Percentiles rank a stretch among this genome's conserved stretches.
Evolutionary conservation across 2,329 filamentous ascomycete species (phyloP).

Genomic region (Pseudogymnoascus sp.): DNA sequence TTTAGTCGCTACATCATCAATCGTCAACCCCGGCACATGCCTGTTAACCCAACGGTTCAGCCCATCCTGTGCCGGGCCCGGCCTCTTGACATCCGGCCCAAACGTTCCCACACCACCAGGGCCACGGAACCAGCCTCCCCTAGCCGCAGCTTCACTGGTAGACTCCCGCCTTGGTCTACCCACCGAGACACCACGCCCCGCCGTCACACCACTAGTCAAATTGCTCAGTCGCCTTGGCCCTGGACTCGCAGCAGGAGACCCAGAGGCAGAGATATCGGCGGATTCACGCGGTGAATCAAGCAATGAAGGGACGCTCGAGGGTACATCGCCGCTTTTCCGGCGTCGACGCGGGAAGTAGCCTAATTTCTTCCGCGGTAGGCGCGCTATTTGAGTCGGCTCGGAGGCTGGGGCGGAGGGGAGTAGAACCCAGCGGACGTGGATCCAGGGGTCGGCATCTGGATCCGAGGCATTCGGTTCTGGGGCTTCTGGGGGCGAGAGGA

Average conservation of each 20-base stretch:
- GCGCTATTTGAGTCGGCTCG: conserved; percentile 73
- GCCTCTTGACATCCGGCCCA: conserved; percentile 57
- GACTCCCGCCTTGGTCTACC: conserved; percentile 22
- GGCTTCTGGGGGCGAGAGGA: conserved; percentile 17
- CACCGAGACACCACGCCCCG: not conserved
- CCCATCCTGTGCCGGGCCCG: conserved; percentile 75
- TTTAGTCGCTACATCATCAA: conserved; percentile 19
- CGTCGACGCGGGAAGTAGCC: conserved; percentile 88
- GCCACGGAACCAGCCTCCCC: conserved; percentile 60
- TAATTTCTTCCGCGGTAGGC: conserved; percentile 69
- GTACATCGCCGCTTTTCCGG: conserved; percentile 54
- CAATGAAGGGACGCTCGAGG: not conserved
- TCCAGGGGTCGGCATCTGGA: conserved; percentile 58
- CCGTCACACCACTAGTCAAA: conserved; percentile 30
- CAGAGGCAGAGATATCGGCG: conserved; percentile 38
- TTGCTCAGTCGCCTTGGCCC: conserved; percentile 20
- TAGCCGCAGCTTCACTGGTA: conserved; percentile 30
- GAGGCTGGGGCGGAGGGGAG: conserved; percentile 57
- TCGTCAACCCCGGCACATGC: conserved; percentile 15
- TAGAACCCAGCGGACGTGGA: conserved; percentile 81
- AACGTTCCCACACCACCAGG: conserved; percentile 86
- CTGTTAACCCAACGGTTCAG: conserved; percentile 60
- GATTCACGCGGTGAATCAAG: conserved; percentile 31
- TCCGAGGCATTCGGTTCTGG: not conserved
- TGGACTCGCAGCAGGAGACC: conserved; percentile 9